These are phyloP conservation scores for Fusarium acutatum DNA, from an alignment of 2,329 filamentous ascomycete genomes.

Conservation along the genomic window DNA sequence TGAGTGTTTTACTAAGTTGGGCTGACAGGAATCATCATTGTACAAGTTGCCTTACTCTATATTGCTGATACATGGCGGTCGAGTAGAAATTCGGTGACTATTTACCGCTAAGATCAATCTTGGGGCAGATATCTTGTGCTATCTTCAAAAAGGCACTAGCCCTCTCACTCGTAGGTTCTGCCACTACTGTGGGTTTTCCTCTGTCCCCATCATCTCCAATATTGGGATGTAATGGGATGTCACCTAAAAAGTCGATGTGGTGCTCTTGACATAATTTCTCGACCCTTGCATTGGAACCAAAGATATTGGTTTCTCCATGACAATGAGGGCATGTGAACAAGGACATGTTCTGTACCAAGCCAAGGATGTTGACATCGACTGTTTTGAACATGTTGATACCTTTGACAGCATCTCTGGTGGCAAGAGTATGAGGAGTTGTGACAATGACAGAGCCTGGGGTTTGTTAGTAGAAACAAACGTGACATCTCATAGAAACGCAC, in stretches of 20 bases:
- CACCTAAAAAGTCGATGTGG: conserved; percentile 81
- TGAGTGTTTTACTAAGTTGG: conserved; percentile 30
- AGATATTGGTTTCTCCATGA: conserved; percentile 76
- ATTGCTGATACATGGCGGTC: too few relatives aligned
- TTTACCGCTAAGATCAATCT: conserved; percentile 48
- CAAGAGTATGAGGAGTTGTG: conserved; percentile 92
- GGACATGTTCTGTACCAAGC: conserved; percentile 93
- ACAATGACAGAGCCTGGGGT: conserved; percentile 78
- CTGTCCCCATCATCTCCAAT: conserved; percentile 89
- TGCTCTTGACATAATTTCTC: conserved; percentile 74
- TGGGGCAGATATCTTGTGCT: conserved; percentile 63
- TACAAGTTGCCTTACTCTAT: neutral
- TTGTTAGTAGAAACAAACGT: neutral
- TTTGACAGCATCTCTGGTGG: conserved; percentile 89
- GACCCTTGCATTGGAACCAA: conserved; percentile 73
- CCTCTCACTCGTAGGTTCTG: conserved; percentile 79
- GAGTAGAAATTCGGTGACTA: neutral
- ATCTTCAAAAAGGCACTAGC: conserved; percentile 77
- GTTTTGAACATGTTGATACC: conserved; percentile 94
- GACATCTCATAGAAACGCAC: conserved; percentile 51
- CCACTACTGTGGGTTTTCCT: conserved; percentile 89
- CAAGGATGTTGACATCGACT: conserved; percentile 81
- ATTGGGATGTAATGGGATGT: conserved; percentile 85
- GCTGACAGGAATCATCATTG: conserved; percentile 18
- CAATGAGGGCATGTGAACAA: conserved; percentile 85